A percentile compares a stretch with the other conserved stretches of the same genome.
These are phyloP conservation scores for Aspergillus wentii DNA, from an alignment of 495 filamentous ascomycete species.

Conservation along the genomic window DNA sequence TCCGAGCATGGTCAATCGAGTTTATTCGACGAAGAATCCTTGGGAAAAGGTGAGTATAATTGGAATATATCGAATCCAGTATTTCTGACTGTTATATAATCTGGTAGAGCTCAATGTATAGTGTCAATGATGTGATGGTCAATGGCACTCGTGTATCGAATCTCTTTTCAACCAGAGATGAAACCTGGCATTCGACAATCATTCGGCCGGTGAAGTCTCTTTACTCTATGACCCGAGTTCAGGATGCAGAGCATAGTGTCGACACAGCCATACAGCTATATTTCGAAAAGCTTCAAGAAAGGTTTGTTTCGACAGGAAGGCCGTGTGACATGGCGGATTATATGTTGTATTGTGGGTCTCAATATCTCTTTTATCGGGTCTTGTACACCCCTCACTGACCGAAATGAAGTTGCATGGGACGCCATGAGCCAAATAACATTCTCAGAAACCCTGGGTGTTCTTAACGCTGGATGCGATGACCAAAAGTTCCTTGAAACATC, in stretches of 20 bases:
- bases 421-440: constrained; percentile 31
- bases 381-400: background rate
- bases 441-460: constrained; percentile 21
- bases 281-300: constrained; percentile 17
- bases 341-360: constrained; percentile 13
- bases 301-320: constrained; percentile 11
- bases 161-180: constrained; percentile 23
- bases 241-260: constrained; percentile 19
- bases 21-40: too few species aligned
- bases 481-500: constrained; percentile 18
- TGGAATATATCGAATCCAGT: too few species aligned
- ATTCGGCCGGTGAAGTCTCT: constrained; percentile 19
- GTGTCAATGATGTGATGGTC: constrained; percentile 20
- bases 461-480: constrained; percentile 16
- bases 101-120: too few species aligned
- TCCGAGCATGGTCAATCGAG: too few species aligned
- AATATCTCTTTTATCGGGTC: background rate
- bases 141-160: constrained; percentile 17
- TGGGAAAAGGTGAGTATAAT: too few species aligned
- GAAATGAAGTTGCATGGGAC: constrained; percentile 30
- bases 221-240: constrained; percentile 26
- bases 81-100: too few species aligned
- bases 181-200: constrained; percentile 25
- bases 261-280: constrained; percentile 22
- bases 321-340: constrained; percentile 17